phyloP scores from a whole-genome alignment of 2,329 filamentous ascomycete species.

The Monosporascus sp. region DNA sequence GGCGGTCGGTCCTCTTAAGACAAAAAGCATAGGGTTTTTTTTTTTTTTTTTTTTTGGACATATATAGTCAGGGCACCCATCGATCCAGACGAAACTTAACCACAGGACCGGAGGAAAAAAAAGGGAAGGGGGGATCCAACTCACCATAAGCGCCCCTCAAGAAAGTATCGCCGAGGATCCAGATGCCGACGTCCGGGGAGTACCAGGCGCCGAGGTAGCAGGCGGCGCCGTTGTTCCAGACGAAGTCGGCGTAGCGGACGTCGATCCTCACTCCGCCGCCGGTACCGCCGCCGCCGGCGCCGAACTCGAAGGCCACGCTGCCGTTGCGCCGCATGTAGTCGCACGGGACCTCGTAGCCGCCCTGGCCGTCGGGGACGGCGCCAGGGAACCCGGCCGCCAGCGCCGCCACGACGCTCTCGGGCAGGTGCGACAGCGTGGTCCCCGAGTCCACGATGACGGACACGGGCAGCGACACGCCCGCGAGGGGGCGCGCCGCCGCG shows the following conservation, averaged over 20 bases:
- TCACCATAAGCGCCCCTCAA: slow-evolving; percentile 25
- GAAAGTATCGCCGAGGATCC: slow-evolving; percentile 27
- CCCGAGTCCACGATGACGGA: slow-evolving; percentile 48
- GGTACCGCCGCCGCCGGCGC: slow-evolving; percentile 29
- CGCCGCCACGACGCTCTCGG: slow-evolving; percentile 33
- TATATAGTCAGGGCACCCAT: no score
- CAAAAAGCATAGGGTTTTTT: not conserved
- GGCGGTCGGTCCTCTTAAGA: not conserved
- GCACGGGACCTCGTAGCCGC: slow-evolving; percentile 42
- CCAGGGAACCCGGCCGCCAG: slow-evolving; percentile 38
- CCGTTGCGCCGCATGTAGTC: slow-evolving; percentile 28
- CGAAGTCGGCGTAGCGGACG: slow-evolving; percentile 24
- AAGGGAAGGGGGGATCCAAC: slow-evolving; percentile 1
- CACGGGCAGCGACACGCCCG: slow-evolving; percentile 22
- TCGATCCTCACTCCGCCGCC: slow-evolving; percentile 22
- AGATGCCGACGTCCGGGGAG: slow-evolving; percentile 14
- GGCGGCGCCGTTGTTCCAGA: slow-evolving; percentile 22
- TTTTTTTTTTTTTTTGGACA: no score
- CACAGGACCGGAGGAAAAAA: not conserved
- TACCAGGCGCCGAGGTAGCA: slow-evolving; percentile 23
- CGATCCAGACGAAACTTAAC: no score
- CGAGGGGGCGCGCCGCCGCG: slow-evolving; percentile 3
- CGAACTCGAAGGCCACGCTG: slow-evolving; percentile 45
- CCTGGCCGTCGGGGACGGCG: slow-evolving; percentile 32
- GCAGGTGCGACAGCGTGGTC: slow-evolving; percentile 44